A percentile compares a stretch with the other conserved stretches of the same genome.
phyloP scores from a whole-genome alignment of 2,329 filamentous ascomycete species.

The Teratosphaeria viscida region DNA sequence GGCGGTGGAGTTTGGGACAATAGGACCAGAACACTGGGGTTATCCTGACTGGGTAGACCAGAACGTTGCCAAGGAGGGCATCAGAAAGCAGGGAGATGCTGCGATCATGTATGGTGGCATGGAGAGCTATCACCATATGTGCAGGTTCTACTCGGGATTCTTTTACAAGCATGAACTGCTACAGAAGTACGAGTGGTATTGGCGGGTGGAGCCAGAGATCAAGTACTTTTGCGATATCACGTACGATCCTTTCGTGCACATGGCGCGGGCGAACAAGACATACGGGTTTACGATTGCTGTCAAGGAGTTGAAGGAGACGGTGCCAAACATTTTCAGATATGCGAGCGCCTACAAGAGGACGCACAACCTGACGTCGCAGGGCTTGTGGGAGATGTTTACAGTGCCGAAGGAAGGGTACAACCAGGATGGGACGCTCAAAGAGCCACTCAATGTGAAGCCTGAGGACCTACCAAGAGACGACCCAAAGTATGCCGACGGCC shows the following conservation, averaged over 20 bases:
- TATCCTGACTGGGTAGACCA: slow-evolving; percentile 94
- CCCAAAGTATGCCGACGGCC: slow-evolving; percentile 49
- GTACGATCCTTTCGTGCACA: slow-evolving; percentile 93
- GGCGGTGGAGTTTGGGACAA: slow-evolving; percentile 85
- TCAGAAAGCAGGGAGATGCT: slow-evolving; percentile 89
- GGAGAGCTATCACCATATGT: slow-evolving; percentile 99
- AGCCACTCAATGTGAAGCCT: slow-evolving; percentile 10
- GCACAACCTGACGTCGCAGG: slow-evolving; percentile 82
- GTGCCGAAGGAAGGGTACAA: slow-evolving; percentile 60
- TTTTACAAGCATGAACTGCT: slow-evolving; percentile 96
- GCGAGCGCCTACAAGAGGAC: slow-evolving; percentile 94
- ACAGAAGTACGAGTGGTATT: slow-evolving; percentile 98
- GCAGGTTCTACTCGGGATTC: slow-evolving; percentile 97
- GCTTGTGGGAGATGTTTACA: slow-evolving; percentile 97
- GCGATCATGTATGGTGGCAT: slow-evolving; percentile 99
- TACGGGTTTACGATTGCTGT: slow-evolving; percentile 98
- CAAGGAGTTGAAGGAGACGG: slow-evolving; percentile 93
- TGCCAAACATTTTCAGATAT: slow-evolving; percentile 97
- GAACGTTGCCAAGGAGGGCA: slow-evolving; percentile 89
- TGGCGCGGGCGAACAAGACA: slow-evolving; percentile 91
- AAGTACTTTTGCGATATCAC: slow-evolving; percentile 99
- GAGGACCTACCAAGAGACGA: slow-evolving; percentile 38
- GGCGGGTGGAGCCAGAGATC: slow-evolving; percentile 97
- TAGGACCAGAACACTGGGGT: slow-evolving; percentile 85
- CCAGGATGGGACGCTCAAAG: slow-evolving; percentile 42